Base-by-base conservation (phyloP, 768 basidiomycete genomes). In the Panaeolus papilionaceus region DNA sequence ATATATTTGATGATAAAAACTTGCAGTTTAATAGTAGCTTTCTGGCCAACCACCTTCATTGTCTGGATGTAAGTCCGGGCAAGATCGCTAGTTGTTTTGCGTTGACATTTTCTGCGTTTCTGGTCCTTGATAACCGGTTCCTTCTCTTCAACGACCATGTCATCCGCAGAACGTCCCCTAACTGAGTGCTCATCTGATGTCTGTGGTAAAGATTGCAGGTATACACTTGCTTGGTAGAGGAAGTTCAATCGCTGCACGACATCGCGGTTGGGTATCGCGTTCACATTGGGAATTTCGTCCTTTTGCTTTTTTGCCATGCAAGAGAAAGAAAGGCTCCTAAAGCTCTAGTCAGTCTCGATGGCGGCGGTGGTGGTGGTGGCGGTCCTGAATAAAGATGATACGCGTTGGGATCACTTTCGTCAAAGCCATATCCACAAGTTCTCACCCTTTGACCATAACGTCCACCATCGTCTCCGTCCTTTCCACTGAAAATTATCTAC, bases 211-310 rank as follows among this genome's bases (percentile, higher is more conserved):
- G 79, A 80, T 64, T 79, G 83, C 20, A 93, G 80, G 68, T 89
- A 90, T 12, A 86, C 82, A 72, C 90, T 89, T 40, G 93, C 91
- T 78, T 95, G 94, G 74, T 92, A 94, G 40, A 95, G 85, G 76
- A 92, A 95, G 78, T 92, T 95, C 68, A 95, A 84, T 37, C 94
- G 85, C 76, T 95, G 94, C 23, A 94, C 84, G 61, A 92, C 87
- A 73, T 95, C 94, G 37, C 88, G 82, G 75, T 94, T 93, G 11
- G 83, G 72, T 38, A 91, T 83, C 68, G 78, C 85, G 75, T 81
- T 84, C 2, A 88, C 81, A 67, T 85, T 91, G 5, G 89, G 89
- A 9, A 73, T 78, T 18, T 86, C 85, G 65, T 86, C 85, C 73
- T 86, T 88, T 68, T 79, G 78, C 71, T 90, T 91, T 79, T 92